A percentile compares a stretch with the other conserved stretches of the same genome.
These are phyloP conservation scores for Boletus eberwhitei DNA, from an alignment of 768 basidiomycete species.

Conservation along the genomic window DNA sequence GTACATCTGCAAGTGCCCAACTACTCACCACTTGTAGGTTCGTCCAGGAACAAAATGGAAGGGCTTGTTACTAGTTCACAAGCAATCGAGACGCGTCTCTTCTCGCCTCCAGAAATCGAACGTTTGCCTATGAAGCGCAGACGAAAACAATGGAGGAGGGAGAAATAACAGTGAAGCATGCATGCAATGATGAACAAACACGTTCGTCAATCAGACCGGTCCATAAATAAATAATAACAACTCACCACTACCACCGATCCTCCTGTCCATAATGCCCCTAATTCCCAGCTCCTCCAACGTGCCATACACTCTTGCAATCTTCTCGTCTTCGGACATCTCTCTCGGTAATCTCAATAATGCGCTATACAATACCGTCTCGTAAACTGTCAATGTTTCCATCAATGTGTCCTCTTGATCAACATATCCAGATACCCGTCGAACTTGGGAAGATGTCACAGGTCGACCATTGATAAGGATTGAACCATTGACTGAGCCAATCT, in stretches of 20 bases:
- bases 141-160: neutral
- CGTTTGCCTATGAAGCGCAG: slow-evolving; percentile 55
- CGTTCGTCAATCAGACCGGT: neutral
- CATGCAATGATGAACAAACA: neutral
- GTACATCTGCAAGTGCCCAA: neutral
- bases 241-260: slow-evolving; percentile 85
- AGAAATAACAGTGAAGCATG: neutral
- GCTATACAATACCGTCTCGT: slow-evolving; percentile 94
- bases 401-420: slow-evolving; percentile 99
- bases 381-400: slow-evolving; percentile 96
- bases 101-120: slow-evolving; percentile 96
- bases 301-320: slow-evolving; percentile 90
- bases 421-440: slow-evolving; percentile 85
- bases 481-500: slow-evolving; percentile 73
- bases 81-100: slow-evolving; percentile 93
- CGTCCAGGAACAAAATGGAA: slow-evolving; percentile 93
- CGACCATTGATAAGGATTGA: slow-evolving; percentile 84
- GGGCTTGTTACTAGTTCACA: slow-evolving; percentile 98
- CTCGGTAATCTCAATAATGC: slow-evolving; percentile 86
- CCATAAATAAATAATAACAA: neutral
- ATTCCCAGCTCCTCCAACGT: slow-evolving; percentile 97
- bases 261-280: slow-evolving; percentile 79
- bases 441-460: slow-evolving; percentile 66
- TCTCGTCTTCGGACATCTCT: slow-evolving; percentile 95
- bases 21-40: slow-evolving; percentile 86